These are phyloP conservation scores for Mucor mucedo DNA, from an alignment of 371 early-diverging fungal genomes.

Conservation along the genomic window DNA sequence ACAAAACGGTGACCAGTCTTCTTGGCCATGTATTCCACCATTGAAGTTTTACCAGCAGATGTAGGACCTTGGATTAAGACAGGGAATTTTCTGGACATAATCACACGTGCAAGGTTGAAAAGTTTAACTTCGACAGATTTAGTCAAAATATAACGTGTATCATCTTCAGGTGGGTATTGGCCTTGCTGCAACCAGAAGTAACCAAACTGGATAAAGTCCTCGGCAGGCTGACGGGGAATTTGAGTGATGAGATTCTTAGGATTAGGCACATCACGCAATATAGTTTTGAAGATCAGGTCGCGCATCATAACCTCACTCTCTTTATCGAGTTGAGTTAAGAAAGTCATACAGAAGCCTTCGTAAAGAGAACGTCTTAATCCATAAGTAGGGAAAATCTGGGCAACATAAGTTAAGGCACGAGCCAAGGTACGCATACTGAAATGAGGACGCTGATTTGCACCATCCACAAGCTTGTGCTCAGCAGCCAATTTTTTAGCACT, in stretches of 20 bases:
- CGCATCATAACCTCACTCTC: constrained; percentile 70
- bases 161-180: constrained; percentile 54
- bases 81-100: constrained; percentile 91
- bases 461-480: constrained; percentile 83
- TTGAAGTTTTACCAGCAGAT: constrained; percentile 99
- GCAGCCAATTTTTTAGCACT: constrained; percentile 75
- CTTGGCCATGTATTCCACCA: constrained; percentile 98
- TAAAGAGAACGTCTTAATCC: constrained; percentile 83
- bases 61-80: constrained; percentile 99
- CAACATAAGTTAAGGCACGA: constrained; percentile 87
- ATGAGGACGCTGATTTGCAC: constrained; percentile 90
- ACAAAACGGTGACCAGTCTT: constrained; percentile 93
- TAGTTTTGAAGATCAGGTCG: constrained; percentile 64
- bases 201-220: constrained; percentile 78
- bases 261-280: constrained; percentile 72
- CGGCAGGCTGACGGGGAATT: constrained; percentile 69
- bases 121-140: constrained; percentile 86
- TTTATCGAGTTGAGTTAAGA: constrained; percentile 87
- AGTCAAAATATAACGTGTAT: constrained; percentile 86
- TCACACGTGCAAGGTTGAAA: constrained; percentile 89
- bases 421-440: constrained; percentile 95
- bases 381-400: constrained; percentile 73
- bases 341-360: constrained; percentile 96
- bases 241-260: constrained; percentile 64
- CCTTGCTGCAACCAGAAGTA: constrained; percentile 89